Evolutionary conservation across 2,329 filamentous ascomycete species (phyloP), one percentile per base, ranked within the genome.

Genomic region (Scedosporium dehoogii): DNA sequence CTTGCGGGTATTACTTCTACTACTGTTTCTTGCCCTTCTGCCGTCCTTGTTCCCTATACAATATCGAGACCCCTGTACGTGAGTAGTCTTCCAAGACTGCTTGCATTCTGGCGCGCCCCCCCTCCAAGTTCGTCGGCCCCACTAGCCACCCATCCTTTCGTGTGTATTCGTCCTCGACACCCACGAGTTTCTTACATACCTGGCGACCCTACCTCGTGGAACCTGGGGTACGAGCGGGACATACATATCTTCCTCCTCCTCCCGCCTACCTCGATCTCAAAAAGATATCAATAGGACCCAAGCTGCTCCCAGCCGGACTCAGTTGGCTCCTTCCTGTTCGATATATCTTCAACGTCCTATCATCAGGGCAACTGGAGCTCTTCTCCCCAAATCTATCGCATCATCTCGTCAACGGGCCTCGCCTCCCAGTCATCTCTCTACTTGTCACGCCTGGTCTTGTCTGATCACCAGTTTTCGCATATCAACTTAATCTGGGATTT

Each of bases 101-200:
- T 29, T 56, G 42, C 48, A 29, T 38, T 29, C n/a, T 33, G 21
- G 25, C 46, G 21, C 46, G n/a, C 59, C 18, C 38, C 59, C 21
- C 58, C 18, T 51, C 29, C 60, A 56, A 55, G 48, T 57, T 33
- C 25, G 18, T 16, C 48, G 62, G 65, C 71, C 71, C 73, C 73
- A 61, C 59, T 23, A 55, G 42, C 46, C 46, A 48, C 55, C 48
- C 59, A 61, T 55, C 46, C 46, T 2, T 51, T 53, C 12, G 7
- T 33, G 10, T 42, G n/a, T 33, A 10, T 29, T 48, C 33, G n/a
- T 56, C 42, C 21, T 42, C 44, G 48, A 72, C 71, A 68, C 68
- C 70, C 67, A 73, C 70, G 66, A 69, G 71, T 72, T 71, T 73
- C 74, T 76, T 72, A 73, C 53, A 70, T 69, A 69, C 68, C 68